These are phyloP conservation scores for Geotrichum citri-aurantii DNA, from an alignment of 1,139 yeast genomes.

Conservation along the genomic window DNA sequence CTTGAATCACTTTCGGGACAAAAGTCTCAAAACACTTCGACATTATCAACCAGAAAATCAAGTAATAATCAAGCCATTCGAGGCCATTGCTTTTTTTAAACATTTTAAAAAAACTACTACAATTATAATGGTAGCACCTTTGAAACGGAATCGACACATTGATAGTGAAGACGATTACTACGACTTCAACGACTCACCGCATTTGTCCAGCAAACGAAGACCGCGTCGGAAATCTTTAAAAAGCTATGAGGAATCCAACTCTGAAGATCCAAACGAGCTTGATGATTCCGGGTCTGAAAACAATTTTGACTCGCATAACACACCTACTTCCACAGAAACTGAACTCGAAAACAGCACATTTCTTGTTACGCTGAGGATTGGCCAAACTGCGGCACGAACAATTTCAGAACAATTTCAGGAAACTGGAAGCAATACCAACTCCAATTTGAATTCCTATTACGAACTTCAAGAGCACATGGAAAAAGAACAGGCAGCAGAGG, in stretches of 20 bases:
- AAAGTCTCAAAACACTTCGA: neutral
- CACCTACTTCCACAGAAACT: neutral
- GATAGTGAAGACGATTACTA: neutral
- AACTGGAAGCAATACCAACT: neutral
- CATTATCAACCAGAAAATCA: neutral
- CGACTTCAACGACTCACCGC: neutral
- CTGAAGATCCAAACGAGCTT: slow-evolving; percentile 3
- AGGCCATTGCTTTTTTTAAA: neutral
- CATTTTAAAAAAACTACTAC: neutral
- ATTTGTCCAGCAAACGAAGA: neutral
- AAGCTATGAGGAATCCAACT: slow-evolving; percentile 10
- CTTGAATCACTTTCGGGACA: neutral
- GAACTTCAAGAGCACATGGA: slow-evolving; percentile 1
- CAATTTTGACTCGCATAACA: neutral
- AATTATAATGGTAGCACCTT: neutral
- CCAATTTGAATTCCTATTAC: too few species aligned
- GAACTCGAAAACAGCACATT: neutral
- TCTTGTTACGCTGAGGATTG: slow-evolving; percentile 4
- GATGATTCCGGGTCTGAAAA: neutral
- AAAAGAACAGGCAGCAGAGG: slow-evolving; percentile 7
- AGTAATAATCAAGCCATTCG: neutral
- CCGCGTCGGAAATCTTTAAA: neutral
- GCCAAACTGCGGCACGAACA: slow-evolving; percentile 4
- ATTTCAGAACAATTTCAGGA: slow-evolving; percentile 1
- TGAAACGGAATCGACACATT: neutral